Conservation (phyloP, 768 basidiomycete genomes). For the Tricholoma matsutake region DNA sequence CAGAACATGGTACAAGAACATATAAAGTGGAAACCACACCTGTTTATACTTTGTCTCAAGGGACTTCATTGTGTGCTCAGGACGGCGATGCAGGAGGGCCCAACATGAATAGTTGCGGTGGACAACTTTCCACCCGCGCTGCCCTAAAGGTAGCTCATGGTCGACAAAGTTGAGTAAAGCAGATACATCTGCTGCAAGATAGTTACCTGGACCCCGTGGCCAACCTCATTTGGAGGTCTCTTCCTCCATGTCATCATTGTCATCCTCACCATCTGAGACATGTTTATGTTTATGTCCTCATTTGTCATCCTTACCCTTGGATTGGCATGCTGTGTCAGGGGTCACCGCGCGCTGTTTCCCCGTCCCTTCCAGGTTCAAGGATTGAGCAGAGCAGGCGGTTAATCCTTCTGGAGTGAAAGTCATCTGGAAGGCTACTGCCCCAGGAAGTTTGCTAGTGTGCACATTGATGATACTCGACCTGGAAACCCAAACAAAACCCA, state of each 20-base stretch:
- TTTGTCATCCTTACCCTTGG: not conserved
- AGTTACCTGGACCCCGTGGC: slow-evolving; percentile 17
- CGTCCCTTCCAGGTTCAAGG: too few relatives aligned
- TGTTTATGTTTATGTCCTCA: slow-evolving; percentile 20
- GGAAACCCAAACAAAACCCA: too few relatives aligned
- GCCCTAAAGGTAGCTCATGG: slow-evolving; percentile 24
- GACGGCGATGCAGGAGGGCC: not conserved
- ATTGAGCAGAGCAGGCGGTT: too few relatives aligned
- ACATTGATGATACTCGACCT: too few relatives aligned
- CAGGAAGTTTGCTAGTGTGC: too few relatives aligned
- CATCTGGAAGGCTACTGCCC: too few relatives aligned
- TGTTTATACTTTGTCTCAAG: not conserved
- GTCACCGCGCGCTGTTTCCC: not conserved
- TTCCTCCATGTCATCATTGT: slow-evolving; percentile 4
- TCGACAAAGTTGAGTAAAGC: slow-evolving; percentile 13
- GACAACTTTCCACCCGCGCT: slow-evolving; percentile 1
- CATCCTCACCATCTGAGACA: slow-evolving; percentile 11
- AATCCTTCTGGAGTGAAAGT: too few relatives aligned
- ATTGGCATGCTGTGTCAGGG: slow-evolving; percentile 1
- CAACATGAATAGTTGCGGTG: not conserved
- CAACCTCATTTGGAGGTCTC: slow-evolving; percentile 10
- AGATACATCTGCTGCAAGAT: slow-evolving; percentile 16
- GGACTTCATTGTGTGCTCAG: not conserved
- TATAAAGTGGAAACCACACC: not conserved
- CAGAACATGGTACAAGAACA: not conserved